These are phyloP conservation scores for Croton laevigatus DNA, from an alignment of 441 rosid genomes.

Conservation along the genomic window DNA sequence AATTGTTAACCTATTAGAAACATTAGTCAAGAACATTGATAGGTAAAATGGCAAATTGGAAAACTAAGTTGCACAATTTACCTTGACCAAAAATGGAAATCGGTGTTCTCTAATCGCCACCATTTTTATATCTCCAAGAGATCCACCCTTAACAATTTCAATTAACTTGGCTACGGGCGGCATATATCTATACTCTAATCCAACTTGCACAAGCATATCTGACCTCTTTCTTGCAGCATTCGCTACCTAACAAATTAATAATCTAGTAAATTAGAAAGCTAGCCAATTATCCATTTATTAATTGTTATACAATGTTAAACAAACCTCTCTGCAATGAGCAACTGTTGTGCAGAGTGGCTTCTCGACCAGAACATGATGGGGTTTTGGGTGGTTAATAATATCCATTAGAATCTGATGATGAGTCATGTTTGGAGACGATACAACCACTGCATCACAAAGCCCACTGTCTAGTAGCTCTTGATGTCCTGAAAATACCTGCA, in stretches of 20 bases:
- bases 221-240: conserved; percentile 69
- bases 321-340: conserved; percentile 73
- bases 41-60: conserved; percentile 7
- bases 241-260: conserved; percentile 63
- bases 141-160: conserved; percentile 61
- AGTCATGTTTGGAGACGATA: conserved; percentile 91
- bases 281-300: neutral
- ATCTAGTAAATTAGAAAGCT: conserved; percentile 39
- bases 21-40: conserved; percentile 23
- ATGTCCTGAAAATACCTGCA: conserved; percentile 79
- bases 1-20: conserved; percentile 63
- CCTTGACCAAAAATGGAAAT: conserved; percentile 95
- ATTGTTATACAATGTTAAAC: neutral
- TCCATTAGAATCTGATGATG: conserved; percentile 81
- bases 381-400: conserved; percentile 66
- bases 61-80: conserved; percentile 26
- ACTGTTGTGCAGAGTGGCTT: conserved; percentile 92
- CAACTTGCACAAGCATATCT: conserved; percentile 88
- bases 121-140: conserved; percentile 78
- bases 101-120: conserved; percentile 92
- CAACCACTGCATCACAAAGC: conserved; percentile 73
- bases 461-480: conserved; percentile 70
- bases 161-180: conserved; percentile 93
- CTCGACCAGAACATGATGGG: conserved; percentile 89
- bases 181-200: conserved; percentile 89